Evolutionary conservation across 2,329 filamentous ascomycete species (phyloP).

Genomic region (Pestalotiopsis sp.): DNA sequence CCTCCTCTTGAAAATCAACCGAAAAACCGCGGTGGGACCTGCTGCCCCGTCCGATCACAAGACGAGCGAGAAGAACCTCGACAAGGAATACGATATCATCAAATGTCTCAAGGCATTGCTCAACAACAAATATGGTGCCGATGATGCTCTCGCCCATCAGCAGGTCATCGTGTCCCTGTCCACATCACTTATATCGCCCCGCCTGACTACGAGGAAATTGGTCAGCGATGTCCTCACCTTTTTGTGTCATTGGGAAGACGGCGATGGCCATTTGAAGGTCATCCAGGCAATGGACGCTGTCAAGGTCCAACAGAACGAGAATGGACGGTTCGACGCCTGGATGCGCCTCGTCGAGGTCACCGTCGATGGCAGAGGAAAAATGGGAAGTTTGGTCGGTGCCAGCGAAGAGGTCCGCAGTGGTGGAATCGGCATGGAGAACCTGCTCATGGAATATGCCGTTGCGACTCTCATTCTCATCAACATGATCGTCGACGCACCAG

Average conservation of each 20-base stretch:
- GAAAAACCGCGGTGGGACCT: slow-evolving; percentile 77
- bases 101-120: slow-evolving; percentile 97
- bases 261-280: slow-evolving; percentile 89
- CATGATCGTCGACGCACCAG: slow-evolving; percentile 91
- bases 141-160: slow-evolving; percentile 89
- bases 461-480: slow-evolving; percentile 94
- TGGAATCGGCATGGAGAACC: slow-evolving; percentile 97
- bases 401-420: slow-evolving; percentile 95
- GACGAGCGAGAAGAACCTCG: slow-evolving; percentile 75
- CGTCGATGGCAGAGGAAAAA: slow-evolving; percentile 94
- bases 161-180: slow-evolving; percentile 88
- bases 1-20: slow-evolving; percentile 90
- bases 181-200: slow-evolving; percentile 83
- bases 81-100: slow-evolving; percentile 94
- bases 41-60: slow-evolving; percentile 61
- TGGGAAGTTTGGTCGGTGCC: slow-evolving; percentile 95
- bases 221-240: slow-evolving; percentile 97
- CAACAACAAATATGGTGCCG: slow-evolving; percentile 99
- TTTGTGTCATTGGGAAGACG: slow-evolving; percentile 88
- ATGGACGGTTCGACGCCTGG: slow-evolving; percentile 96
- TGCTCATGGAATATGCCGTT: slow-evolving; percentile 98
- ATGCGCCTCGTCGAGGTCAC: slow-evolving; percentile 98
- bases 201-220: slow-evolving; percentile 89
- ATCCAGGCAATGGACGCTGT: slow-evolving; percentile 91
- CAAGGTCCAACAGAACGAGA: slow-evolving; percentile 86